Conservation (phyloP, 805 yeast species). For the Pichia thaimueangensis region DNA sequence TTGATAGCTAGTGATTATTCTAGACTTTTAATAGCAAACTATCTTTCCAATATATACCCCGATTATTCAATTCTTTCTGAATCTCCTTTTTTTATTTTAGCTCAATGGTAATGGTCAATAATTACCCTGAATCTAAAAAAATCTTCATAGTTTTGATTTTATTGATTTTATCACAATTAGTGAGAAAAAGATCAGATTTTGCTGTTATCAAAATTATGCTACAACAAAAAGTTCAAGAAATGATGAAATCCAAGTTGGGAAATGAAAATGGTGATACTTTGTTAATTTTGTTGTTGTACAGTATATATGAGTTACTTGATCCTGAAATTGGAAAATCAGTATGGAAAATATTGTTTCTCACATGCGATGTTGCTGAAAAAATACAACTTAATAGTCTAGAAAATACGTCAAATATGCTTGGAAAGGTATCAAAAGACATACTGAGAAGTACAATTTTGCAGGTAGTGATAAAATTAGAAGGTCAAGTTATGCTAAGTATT, state of each 20-base stretch:
- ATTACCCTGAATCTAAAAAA: constrained; percentile 14
- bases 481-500: constrained; percentile 9
- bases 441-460: constrained; percentile 9
- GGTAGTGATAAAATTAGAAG: constrained; percentile 12
- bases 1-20: constrained; percentile 15
- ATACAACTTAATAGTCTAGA: constrained; percentile 12
- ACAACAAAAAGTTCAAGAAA: constrained; percentile 14
- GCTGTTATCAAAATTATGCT: constrained; percentile 16
- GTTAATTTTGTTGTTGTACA: constrained; percentile 11
- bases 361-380: constrained; percentile 17
- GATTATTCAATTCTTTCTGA: constrained; percentile 16
- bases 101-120: constrained; percentile 15
- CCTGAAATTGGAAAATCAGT: constrained; percentile 15
- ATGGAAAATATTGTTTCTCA: constrained; percentile 16
- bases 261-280: constrained; percentile 18
- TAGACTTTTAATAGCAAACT: constrained; percentile 16
- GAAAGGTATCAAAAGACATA: constrained; percentile 10
- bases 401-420: constrained; percentile 9
- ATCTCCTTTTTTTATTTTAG: constrained; percentile 17
- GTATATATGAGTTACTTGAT: constrained; percentile 16
- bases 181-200: constrained; percentile 16
- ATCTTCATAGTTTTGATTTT: constrained; percentile 15
- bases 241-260: constrained; percentile 10
- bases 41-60: constrained; percentile 16
- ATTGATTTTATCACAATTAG: constrained; percentile 18